Base-by-base conservation (phyloP, 352 stramenopile genomes). In the Phytophthora syringae region DNA sequence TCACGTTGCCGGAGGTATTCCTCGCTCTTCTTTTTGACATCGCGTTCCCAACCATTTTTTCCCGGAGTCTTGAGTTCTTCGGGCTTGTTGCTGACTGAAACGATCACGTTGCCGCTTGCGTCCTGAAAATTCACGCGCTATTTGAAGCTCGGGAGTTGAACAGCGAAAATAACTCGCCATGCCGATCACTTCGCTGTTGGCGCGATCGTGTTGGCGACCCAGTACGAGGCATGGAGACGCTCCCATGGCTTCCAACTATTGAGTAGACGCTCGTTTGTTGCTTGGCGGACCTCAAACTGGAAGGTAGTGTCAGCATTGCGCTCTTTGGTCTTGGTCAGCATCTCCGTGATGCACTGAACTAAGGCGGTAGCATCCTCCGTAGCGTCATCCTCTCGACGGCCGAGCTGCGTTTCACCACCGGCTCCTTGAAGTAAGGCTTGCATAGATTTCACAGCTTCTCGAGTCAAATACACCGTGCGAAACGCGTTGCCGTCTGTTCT, bases 211-310 rank as follows among this genome's bases (percentile, higher is more conserved):
- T 53, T 44, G 22, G 34, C 66, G 13, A 64, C 55, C 64, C 82
- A 76, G 42, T 87, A 87, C 24, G 71, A 79, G n/a, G 82, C 68
- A 49, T 82, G 69, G 21, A 79, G 57, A 22, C 74, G 73, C 43
- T 89, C 77, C 82, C 82, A 90, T 25, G 75, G 65, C 45, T 77
- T 81, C 68, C 77, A 86, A 52, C 82, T 90, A 64, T 84, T 89
- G 7, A 83, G 61, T 10, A 89, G 50, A 18, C 74, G 67, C 44
- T 88, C 82, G 39, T 78, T 89, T 40, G 73, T 85, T 11, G 39
- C 43, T 50, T 69, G 76, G 0, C 67, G 67, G 13, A 76, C 70
- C 58, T 79, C 62, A 32, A 88, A 72, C 11, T 62, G 64, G 32
- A 85, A 66, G 16, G 55, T 24, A 10, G 20, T 40, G 15, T 51